A percentile compares a stretch with the other conserved stretches of the same genome.
These are phyloP conservation scores for Ashbya aceris DNA, from an alignment of 1,139 yeast genomes.

Conservation along the genomic window DNA sequence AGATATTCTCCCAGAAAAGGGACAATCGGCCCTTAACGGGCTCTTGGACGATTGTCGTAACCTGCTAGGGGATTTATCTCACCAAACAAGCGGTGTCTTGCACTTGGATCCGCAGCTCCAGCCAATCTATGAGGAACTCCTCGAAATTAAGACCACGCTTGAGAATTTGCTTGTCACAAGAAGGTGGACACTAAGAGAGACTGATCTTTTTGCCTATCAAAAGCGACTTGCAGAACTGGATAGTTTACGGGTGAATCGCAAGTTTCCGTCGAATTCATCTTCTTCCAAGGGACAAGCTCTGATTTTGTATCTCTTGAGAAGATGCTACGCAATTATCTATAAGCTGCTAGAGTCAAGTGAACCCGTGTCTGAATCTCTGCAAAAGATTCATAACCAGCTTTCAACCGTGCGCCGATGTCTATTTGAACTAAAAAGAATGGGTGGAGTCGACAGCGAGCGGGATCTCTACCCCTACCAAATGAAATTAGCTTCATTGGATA, in stretches of 20 bases:
- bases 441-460: slow-evolving; percentile 77
- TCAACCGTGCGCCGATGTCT: slow-evolving; percentile 85
- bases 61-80: slow-evolving; percentile 61
- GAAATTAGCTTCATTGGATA: slow-evolving; percentile 84
- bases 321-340: slow-evolving; percentile 84
- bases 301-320: slow-evolving; percentile 66
- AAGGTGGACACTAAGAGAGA: slow-evolving; percentile 94
- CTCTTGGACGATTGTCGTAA: slow-evolving; percentile 75
- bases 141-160: slow-evolving; percentile 58
- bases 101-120: slow-evolving; percentile 41
- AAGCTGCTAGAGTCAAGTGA: slow-evolving; percentile 84
- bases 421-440: slow-evolving; percentile 81
- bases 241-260: slow-evolving; percentile 51
- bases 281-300: slow-evolving; percentile 51
- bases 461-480: slow-evolving; percentile 93
- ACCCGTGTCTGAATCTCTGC: slow-evolving; percentile 88
- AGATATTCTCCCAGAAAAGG: slow-evolving; percentile 32
- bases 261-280: slow-evolving; percentile 34
- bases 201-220: slow-evolving; percentile 81
- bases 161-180: slow-evolving; percentile 81
- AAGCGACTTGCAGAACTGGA: slow-evolving; percentile 65
- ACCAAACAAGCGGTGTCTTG: slow-evolving; percentile 38
- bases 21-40: slow-evolving; percentile 62
- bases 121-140: slow-evolving; percentile 45
- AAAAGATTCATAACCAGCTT: slow-evolving; percentile 86